Percentiles rank a stretch among this genome's conserved stretches.
These are phyloP conservation scores for Annulohypoxylon stygium DNA, from an alignment of 495 filamentous ascomycete genomes.

Conservation along the genomic window DNA sequence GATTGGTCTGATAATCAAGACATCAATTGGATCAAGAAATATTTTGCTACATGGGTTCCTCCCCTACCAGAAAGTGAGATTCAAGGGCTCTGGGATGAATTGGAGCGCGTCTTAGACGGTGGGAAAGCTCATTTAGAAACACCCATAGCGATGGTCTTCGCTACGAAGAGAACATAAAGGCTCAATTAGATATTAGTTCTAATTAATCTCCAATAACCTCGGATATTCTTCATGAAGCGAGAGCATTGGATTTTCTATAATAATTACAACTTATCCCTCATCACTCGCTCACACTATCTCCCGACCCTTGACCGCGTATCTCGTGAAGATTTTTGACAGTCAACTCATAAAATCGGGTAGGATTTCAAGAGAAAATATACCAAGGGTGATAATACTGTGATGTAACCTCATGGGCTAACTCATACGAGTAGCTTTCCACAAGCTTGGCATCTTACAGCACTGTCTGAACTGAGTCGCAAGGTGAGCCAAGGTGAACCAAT, in stretches of 20 bases:
- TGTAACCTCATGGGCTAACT: not conserved
- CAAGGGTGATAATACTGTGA: not conserved
- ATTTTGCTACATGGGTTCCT: conserved; percentile 3
- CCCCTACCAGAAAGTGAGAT: not conserved
- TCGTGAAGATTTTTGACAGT: not conserved
- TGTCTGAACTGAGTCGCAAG: not conserved
- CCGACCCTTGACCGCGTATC: not conserved
- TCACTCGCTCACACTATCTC: not conserved
- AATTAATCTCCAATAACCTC: not conserved
- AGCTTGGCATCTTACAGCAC: not conserved
- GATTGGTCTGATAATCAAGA: not conserved
- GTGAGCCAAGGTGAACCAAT: not conserved
- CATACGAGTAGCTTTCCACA: not conserved
- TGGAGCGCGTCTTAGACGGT: not conserved
- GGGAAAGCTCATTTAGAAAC: not conserved
- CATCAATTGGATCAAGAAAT: not conserved
- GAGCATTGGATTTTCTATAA: not conserved
- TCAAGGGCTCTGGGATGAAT: not conserved
- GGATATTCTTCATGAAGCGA: not conserved
- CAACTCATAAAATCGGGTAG: not conserved
- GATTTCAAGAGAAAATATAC: not conserved
- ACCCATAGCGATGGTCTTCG: not conserved
- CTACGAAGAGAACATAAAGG: not conserved
- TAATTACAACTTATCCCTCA: not conserved
- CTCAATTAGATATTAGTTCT: not conserved